Percentiles rank a stretch among this genome's conserved stretches.
phyloP scores from a whole-genome alignment of 1,139 yeast genomes.

The Debaryomyces udenii region DNA sequence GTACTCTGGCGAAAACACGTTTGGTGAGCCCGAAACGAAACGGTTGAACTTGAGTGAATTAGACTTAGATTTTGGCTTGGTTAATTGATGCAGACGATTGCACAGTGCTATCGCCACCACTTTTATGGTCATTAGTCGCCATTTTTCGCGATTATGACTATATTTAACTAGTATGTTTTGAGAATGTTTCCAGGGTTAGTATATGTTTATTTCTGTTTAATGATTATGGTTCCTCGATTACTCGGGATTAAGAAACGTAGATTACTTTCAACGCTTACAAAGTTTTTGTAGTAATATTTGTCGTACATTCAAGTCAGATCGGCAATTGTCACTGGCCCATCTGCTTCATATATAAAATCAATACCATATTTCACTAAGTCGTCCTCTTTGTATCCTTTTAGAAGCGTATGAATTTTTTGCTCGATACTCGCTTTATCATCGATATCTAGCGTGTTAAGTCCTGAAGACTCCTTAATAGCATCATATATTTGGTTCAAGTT shows the following conservation, averaged over 20 bases:
- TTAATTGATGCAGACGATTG: background rate
- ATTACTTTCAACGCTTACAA: background rate
- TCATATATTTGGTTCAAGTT: conserved; percentile 5
- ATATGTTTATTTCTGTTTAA: conserved; percentile 8
- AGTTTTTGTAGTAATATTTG: background rate
- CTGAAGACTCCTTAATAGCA: background rate
- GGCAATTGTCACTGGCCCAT: conserved; percentile 6
- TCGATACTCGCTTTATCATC: background rate
- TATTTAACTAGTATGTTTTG: conserved; percentile 6
- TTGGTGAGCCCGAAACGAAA: conserved; percentile 46
- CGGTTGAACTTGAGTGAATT: conserved; percentile 8
- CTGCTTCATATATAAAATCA: conserved; percentile 8
- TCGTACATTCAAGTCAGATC: background rate
- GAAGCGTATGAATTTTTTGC: conserved; percentile 2
- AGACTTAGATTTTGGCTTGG: conserved; percentile 8
- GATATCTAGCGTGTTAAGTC: conserved; percentile 6
- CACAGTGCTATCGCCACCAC: background rate
- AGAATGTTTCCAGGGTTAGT: conserved; percentile 4
- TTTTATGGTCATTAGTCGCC: background rate
- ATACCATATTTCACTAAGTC: conserved; percentile 10
- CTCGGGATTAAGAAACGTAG: background rate
- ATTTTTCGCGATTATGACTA: too few species aligned
- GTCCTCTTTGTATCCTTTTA: conserved; percentile 3
- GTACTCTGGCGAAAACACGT: conserved; percentile 85
- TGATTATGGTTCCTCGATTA: conserved; percentile 5